Evolutionary conservation across 768 basidiomycete genomes (phyloP).

Genomic region (Boletales sp.): DNA sequence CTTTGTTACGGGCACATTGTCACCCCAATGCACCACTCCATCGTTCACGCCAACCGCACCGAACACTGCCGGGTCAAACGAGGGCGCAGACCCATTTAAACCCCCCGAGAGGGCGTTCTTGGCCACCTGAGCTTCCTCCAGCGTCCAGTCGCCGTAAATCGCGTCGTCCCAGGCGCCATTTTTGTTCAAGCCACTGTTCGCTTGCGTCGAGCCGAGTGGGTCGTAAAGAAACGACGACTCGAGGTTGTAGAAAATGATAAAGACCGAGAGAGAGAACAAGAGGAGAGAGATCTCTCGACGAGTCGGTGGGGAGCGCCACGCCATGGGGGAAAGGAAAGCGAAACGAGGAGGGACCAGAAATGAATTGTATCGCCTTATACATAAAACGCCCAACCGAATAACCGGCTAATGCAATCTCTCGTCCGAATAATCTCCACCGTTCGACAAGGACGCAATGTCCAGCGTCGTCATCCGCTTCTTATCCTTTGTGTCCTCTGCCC

Average conservation of each 20-base stretch:
- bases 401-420: too few species aligned
- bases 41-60: slow-evolving; percentile 41
- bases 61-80: slow-evolving; percentile 16
- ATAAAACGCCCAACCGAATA: not conserved
- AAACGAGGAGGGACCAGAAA: not conserved
- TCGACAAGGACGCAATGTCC: slow-evolving; percentile 27
- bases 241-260: slow-evolving; percentile 72
- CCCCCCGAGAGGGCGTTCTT: slow-evolving; percentile 32
- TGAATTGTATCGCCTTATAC: too few species aligned
- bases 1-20: slow-evolving; percentile 51
- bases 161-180: slow-evolving; percentile 51
- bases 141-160: slow-evolving; percentile 69
- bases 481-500: slow-evolving; percentile 70
- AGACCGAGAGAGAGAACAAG: slow-evolving; percentile 59
- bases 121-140: slow-evolving; percentile 59
- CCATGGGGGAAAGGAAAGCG: slow-evolving; percentile 34
- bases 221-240: slow-evolving; percentile 48
- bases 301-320: slow-evolving; percentile 64
- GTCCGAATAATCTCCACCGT: slow-evolving; percentile 6
- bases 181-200: slow-evolving; percentile 38
- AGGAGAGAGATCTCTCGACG: slow-evolving; percentile 71
- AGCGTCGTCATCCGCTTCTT: slow-evolving; percentile 42
- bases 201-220: too few species aligned
- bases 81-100: slow-evolving; percentile 24
- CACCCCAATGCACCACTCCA: slow-evolving; percentile 54